Conservation (phyloP, 345 rosid species). For the Dipteronia sinensis region DNA sequence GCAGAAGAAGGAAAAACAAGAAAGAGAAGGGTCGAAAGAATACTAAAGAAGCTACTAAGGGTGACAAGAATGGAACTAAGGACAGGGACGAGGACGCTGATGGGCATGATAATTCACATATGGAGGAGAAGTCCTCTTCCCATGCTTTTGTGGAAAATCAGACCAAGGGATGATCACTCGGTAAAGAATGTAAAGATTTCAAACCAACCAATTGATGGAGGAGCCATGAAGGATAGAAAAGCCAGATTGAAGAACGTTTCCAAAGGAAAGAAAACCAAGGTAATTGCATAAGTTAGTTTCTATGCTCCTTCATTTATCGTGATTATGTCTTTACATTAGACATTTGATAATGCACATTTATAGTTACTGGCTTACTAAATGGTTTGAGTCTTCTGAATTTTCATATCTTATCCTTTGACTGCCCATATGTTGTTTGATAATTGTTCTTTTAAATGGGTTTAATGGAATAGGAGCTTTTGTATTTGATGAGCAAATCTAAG, state of each 20-base stretch:
- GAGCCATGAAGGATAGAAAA: constrained; percentile 44
- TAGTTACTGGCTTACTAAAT: constrained; percentile 2
- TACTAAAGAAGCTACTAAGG: constrained; percentile 32
- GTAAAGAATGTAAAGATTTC: constrained; percentile 29
- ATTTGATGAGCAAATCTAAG: background rate
- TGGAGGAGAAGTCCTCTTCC: constrained; percentile 35
- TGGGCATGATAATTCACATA: constrained; percentile 27
- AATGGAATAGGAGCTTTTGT: background rate
- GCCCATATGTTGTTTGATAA: background rate
- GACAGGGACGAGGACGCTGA: constrained; percentile 30
- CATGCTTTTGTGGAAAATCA: constrained; percentile 25
- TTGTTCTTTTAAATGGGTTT: background rate
- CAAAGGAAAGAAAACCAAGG: constrained; percentile 86
- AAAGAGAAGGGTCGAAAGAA: constrained; percentile 48
- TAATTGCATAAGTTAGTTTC: constrained; percentile 18
- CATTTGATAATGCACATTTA: background rate
- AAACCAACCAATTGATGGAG: constrained; percentile 34
- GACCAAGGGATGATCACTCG: constrained; percentile 34
- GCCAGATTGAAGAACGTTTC: constrained; percentile 58
- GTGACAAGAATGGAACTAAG: constrained; percentile 30
- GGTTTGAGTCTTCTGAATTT: background rate
- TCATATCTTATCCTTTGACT: background rate
- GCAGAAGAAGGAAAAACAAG: constrained; percentile 51
- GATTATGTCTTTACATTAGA: background rate
- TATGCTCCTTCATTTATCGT: background rate